phyloP scores from a whole-genome alignment of 2,329 filamentous ascomycete genomes.

The Fusarium hostae region DNA sequence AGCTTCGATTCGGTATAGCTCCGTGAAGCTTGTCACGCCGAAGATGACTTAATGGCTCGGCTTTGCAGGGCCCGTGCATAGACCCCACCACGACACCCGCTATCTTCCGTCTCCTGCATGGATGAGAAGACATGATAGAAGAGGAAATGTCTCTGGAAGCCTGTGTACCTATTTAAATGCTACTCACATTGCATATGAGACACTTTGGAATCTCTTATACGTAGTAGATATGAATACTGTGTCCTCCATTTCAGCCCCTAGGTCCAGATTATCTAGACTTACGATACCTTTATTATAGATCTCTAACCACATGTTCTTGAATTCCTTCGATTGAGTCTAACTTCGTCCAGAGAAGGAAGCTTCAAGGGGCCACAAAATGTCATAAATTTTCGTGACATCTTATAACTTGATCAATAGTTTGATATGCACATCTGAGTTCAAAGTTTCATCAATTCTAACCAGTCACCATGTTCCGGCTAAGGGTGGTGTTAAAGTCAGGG shows the following conservation, averaged over 20 bases:
- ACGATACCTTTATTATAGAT: too few relatives aligned
- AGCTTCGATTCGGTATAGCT: constrained; percentile 45
- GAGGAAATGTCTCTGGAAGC: background rate
- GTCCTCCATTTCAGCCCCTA: too few relatives aligned
- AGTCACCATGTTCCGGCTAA: background rate
- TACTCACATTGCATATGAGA: background rate
- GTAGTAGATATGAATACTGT: too few relatives aligned
- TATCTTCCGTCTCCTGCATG: constrained; percentile 6
- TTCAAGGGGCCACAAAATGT: background rate
- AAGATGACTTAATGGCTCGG: constrained; percentile 43
- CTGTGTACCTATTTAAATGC: background rate
- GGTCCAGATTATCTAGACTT: background rate
- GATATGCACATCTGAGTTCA: background rate
- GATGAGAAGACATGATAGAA: background rate
- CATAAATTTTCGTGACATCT: background rate
- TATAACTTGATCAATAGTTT: background rate
- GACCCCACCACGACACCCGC: constrained; percentile 16
- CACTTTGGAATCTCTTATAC: background rate
- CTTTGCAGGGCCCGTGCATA: constrained; percentile 39
- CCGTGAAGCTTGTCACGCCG: constrained; percentile 42
- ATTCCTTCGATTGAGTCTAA: background rate
- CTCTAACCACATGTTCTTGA: background rate
- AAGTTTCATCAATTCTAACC: background rate
- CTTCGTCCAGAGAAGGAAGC: background rate
- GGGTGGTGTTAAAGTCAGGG: background rate